These are phyloP conservation scores for Chaetomidium leptoderma DNA, from an alignment of 495 filamentous ascomycete species.

Conservation along the genomic window DNA sequence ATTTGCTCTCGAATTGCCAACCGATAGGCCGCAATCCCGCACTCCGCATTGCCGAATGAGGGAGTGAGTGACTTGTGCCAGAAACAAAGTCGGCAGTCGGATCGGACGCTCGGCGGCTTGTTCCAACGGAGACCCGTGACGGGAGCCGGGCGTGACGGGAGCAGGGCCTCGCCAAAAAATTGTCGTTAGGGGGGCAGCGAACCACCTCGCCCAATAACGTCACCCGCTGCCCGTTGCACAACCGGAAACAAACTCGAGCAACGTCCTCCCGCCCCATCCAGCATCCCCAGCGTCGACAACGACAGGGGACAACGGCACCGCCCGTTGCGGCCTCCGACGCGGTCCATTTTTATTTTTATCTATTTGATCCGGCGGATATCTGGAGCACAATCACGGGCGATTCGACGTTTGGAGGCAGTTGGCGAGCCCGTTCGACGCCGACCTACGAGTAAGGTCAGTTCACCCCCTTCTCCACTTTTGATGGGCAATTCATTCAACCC, in stretches of 20 bases:
- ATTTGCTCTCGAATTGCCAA: background rate
- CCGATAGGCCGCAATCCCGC: background rate
- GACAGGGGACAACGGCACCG: slow-evolving; percentile 6
- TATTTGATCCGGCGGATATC: background rate
- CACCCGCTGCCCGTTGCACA: slow-evolving; percentile 25
- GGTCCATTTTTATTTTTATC: background rate
- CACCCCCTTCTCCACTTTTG: slow-evolving; percentile 28
- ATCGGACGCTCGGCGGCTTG: background rate
- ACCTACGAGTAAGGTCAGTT: slow-evolving; percentile 30
- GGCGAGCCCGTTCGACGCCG: slow-evolving; percentile 21
- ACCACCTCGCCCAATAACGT: slow-evolving; percentile 27
- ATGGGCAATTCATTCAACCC: slow-evolving; percentile 23
- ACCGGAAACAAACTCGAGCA: slow-evolving; percentile 18
- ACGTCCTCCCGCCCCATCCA: slow-evolving; percentile 5
- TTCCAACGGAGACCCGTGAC: too few species aligned
- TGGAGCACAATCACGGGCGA: background rate
- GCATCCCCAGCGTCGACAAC: slow-evolving; percentile 4
- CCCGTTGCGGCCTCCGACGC: slow-evolving; percentile 14
- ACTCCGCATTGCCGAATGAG: background rate
- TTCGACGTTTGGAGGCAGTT: slow-evolving; percentile 9
- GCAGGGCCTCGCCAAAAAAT: slow-evolving; percentile 5
- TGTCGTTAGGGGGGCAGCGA: slow-evolving; percentile 18
- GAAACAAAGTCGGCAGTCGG: background rate
- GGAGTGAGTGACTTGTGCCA: background rate
- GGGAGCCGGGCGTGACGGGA: too few species aligned